Conservation (phyloP, 257 asterid genomes). For the Primulina eburnea region DNA sequence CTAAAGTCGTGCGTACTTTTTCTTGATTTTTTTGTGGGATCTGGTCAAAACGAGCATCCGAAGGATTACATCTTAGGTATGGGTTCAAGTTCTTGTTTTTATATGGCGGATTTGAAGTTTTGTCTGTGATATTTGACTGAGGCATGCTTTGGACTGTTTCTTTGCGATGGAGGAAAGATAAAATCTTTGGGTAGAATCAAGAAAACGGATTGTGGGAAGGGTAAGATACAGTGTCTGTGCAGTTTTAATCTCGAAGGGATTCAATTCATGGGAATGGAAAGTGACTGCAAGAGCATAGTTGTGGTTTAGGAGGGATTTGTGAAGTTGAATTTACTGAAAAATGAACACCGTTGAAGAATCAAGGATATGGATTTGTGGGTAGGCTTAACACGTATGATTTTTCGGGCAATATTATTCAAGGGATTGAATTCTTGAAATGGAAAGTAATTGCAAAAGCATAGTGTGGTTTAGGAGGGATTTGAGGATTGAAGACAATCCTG, state of each 20-base stretch:
- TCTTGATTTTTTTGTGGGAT: neutral
- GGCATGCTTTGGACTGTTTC: slow-evolving; percentile 19
- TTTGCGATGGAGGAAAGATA: neutral
- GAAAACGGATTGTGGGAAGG: slow-evolving; percentile 7
- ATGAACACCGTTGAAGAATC: neutral
- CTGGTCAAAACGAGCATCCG: slow-evolving; percentile 1
- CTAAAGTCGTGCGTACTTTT: neutral
- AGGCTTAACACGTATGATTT: neutral
- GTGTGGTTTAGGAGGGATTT: slow-evolving; percentile 98
- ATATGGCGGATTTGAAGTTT: slow-evolving; percentile 6
- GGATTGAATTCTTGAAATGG: slow-evolving; percentile 40
- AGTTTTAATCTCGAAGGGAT: neutral
- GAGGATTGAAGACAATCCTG: slow-evolving; percentile 90
- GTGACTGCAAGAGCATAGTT: neutral
- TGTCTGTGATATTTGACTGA: neutral
- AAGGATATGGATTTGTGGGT: neutral
- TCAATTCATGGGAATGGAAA: neutral
- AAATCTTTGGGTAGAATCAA: neutral
- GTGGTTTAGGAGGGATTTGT: neutral
- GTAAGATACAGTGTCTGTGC: neutral
- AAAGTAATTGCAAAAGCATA: slow-evolving; percentile 50
- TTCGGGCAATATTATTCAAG: neutral
- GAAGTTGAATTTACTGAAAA: slow-evolving; percentile 5
- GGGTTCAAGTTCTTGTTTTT: neutral
- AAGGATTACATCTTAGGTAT: slow-evolving; percentile 16